phyloP scores from a whole-genome alignment of 371 early-diverging fungal genomes.

The Actinomortierella wolfii region DNA sequence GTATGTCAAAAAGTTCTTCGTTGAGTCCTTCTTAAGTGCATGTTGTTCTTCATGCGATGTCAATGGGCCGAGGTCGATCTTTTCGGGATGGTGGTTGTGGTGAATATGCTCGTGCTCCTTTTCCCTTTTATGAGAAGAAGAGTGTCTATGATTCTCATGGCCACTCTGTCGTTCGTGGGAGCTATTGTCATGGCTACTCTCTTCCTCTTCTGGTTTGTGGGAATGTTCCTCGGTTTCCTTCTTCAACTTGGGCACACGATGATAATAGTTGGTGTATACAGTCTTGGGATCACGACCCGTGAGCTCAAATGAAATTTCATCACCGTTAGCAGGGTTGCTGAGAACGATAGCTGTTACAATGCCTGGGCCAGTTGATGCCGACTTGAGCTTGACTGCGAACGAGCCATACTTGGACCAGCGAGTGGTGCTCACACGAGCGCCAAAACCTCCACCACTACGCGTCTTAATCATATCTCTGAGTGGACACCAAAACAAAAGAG shows the following conservation, averaged over 20 bases:
- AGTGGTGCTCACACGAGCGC: conserved; percentile 31
- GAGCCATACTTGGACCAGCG: conserved; percentile 43
- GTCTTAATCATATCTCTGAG: conserved; percentile 13
- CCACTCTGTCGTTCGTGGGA: too few species aligned
- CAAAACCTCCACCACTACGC: conserved; percentile 42
- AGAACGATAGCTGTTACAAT: conserved; percentile 41
- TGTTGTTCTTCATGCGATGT: conserved; percentile 19
- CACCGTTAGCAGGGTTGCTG: conserved; percentile 37
- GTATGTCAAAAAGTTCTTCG: conserved; percentile 19
- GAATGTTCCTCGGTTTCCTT: too few species aligned
- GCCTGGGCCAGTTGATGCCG: conserved; percentile 35
- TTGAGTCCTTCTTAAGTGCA: conserved; percentile 17
- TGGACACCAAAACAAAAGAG: not conserved
- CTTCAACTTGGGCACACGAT: conserved; percentile 12
- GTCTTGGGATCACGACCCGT: conserved; percentile 31
- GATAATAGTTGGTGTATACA: conserved; percentile 35
- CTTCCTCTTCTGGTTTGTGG: too few species aligned
- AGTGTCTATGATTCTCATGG: too few species aligned
- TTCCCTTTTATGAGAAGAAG: too few species aligned
- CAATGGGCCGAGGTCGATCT: too few species aligned
- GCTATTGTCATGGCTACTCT: too few species aligned
- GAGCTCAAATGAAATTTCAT: conserved; percentile 40
- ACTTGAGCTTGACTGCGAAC: conserved; percentile 30
- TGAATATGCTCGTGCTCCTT: not conserved
- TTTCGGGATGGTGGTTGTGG: not conserved